Conservation (phyloP, 257 asterid genomes). For the Solanum ossicruentum region DNA sequence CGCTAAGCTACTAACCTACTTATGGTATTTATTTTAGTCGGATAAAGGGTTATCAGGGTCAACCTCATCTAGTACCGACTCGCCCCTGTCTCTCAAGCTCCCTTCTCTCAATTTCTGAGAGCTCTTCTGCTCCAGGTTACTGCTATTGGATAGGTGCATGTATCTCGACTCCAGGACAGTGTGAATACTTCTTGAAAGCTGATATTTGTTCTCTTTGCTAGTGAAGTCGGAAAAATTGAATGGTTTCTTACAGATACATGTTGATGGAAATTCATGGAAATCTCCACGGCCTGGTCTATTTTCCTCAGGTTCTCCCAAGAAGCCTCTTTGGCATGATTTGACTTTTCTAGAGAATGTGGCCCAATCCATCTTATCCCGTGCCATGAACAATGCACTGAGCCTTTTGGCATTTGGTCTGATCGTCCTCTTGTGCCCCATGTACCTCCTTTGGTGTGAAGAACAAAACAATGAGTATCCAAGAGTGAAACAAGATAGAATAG, state of each 20-base stretch:
- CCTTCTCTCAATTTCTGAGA: conserved; percentile 6
- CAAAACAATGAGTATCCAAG: not conserved
- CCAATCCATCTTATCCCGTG: conserved; percentile 70
- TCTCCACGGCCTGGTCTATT: conserved; percentile 88
- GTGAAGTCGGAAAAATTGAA: conserved; percentile 13
- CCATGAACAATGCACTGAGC: conserved; percentile 65
- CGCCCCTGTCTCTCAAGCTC: conserved; percentile 11
- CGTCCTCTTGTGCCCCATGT: conserved; percentile 92
- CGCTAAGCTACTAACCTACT: not conserved
- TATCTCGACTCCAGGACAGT: conserved; percentile 18
- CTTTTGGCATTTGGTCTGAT: conserved; percentile 90
- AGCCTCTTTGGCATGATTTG: conserved; percentile 86
- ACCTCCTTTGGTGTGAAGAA: conserved; percentile 43
- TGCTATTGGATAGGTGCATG: conserved; percentile 1
- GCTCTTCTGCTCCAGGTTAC: conserved; percentile 4
- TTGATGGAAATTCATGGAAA: conserved; percentile 82
- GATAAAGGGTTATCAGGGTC: conserved; percentile 33
- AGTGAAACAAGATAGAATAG: not conserved
- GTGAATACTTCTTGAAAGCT: conserved; percentile 3
- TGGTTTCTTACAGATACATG: conserved; percentile 76
- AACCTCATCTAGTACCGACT: conserved; percentile 19
- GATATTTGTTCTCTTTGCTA: conserved; percentile 13
- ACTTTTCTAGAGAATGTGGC: conserved; percentile 65
- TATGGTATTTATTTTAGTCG: conserved; percentile 18
- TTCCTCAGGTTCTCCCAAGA: conserved; percentile 99